Evolutionary conservation across 768 basidiomycete species (phyloP).

Genomic region (Hydnomerulius pinastri): DNA sequence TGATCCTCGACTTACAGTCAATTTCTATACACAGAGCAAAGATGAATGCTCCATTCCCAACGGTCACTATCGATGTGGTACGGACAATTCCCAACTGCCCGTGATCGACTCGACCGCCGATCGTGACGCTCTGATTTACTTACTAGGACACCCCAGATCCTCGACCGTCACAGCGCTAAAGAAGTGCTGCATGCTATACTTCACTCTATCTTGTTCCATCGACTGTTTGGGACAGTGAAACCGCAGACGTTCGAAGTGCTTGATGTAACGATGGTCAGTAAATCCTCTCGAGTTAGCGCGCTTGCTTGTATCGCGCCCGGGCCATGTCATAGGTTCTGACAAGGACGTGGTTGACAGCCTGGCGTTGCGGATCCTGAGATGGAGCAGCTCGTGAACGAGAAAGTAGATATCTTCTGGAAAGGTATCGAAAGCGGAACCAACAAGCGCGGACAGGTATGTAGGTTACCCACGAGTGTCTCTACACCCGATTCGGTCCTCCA

Average conservation of each 20-base stretch:
- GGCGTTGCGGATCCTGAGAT: conserved; percentile 75
- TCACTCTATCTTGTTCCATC: conserved; percentile 83
- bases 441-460: conserved; percentile 70
- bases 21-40: background rate
- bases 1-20: background rate
- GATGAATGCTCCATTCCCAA: conserved; percentile 30
- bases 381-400: conserved; percentile 70
- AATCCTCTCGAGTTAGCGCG: too few relatives aligned
- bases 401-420: conserved; percentile 79
- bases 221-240: conserved; percentile 78
- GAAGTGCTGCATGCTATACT: conserved; percentile 76
- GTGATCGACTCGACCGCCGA: too few relatives aligned
- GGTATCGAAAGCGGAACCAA: conserved; percentile 62
- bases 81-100: background rate
- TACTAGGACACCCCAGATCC: conserved; percentile 45
- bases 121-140: too few relatives aligned
- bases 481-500: background rate
- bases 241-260: conserved; percentile 77
- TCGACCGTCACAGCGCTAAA: conserved; percentile 71
- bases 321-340: background rate
- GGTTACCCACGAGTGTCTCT: too few relatives aligned
- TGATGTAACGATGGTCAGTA: conserved; percentile 79
- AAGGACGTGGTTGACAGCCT: conserved; percentile 46
- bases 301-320: background rate
- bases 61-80: conserved; percentile 33